Conservation (phyloP, 2,329 filamentous ascomycete genomes). For the Aspergillus pseudoviridinutans region DNA sequence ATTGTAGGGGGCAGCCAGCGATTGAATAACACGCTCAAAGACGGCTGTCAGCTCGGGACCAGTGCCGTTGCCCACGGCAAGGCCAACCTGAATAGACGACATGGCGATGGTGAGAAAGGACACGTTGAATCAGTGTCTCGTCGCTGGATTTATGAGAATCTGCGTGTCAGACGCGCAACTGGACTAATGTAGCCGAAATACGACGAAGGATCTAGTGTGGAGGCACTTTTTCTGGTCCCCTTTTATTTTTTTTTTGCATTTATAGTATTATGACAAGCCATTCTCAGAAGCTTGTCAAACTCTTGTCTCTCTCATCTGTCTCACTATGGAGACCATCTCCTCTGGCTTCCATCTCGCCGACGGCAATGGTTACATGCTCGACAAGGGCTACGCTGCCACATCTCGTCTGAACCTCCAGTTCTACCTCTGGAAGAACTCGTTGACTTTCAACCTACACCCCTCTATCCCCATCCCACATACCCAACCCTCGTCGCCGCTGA, state of each 20-base stretch:
- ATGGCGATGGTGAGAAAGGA: neutral
- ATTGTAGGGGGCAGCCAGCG: neutral
- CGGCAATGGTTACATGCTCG: neutral
- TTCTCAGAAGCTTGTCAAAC: neutral
- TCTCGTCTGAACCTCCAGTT: slow-evolving; percentile 17
- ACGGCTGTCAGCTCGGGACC: neutral
- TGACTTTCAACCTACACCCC: slow-evolving; percentile 19
- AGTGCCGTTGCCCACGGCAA: neutral
- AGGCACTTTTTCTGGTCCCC: too few relatives aligned
- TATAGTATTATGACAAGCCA: too few relatives aligned
- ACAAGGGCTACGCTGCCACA: neutral
- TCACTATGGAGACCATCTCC: neutral
- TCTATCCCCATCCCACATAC: slow-evolving; percentile 7
- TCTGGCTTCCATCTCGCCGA: neutral
- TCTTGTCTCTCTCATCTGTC: neutral
- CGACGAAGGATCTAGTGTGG: neutral
- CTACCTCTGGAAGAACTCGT: slow-evolving; percentile 20
- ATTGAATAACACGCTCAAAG: neutral
- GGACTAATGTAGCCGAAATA: too few relatives aligned
- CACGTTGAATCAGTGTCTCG: too few relatives aligned
- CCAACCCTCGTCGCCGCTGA: neutral
- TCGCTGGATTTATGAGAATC: too few relatives aligned
- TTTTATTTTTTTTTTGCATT: too few relatives aligned
- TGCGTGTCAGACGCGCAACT: too few relatives aligned
- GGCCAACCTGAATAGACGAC: neutral